Percentiles rank a stretch among this genome's conserved stretches.
Evolutionary conservation across 1,284 basidiomycete species (phyloP).

Genomic region (Sparassis latifolia): DNA sequence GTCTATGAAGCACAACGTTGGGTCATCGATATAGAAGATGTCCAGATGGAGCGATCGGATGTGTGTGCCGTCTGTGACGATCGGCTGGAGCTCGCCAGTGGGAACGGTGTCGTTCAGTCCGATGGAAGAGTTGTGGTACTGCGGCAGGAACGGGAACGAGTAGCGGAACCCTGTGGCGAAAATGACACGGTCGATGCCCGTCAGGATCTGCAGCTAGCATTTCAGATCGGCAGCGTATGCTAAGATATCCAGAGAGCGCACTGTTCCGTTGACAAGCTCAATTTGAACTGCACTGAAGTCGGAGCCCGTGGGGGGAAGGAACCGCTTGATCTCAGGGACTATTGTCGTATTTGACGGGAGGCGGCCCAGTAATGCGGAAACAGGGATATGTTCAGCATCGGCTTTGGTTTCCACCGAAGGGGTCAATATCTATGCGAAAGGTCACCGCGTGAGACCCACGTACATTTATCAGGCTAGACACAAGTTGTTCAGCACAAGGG

Average conservation of each 20-base stretch:
- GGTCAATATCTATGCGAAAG: neutral
- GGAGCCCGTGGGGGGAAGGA: neutral
- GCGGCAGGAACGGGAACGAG: neutral
- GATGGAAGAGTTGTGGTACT: neutral
- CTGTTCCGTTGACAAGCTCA: neutral
- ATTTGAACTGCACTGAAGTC: neutral
- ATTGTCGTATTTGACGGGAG: neutral
- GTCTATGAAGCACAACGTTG: neutral
- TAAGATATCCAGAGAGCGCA: neutral
- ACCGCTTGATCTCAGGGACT: neutral
- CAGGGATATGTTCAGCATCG: neutral
- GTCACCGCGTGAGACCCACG: neutral
- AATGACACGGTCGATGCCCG: neutral
- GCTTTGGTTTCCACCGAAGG: too few species aligned
- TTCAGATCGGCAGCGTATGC: too few species aligned
- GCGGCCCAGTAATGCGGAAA: too few species aligned
- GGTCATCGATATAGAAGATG: neutral
- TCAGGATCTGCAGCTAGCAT: neutral
- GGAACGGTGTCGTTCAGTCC: neutral
- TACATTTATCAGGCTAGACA: neutral
- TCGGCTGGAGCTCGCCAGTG: neutral
- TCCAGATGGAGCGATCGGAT: neutral
- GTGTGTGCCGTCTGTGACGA: neutral
- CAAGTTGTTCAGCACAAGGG: neutral
- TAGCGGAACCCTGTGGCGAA: neutral